Base-by-base conservation (phyloP, 2,329 filamentous ascomycete genomes). In the Acarospora socialis region DNA sequence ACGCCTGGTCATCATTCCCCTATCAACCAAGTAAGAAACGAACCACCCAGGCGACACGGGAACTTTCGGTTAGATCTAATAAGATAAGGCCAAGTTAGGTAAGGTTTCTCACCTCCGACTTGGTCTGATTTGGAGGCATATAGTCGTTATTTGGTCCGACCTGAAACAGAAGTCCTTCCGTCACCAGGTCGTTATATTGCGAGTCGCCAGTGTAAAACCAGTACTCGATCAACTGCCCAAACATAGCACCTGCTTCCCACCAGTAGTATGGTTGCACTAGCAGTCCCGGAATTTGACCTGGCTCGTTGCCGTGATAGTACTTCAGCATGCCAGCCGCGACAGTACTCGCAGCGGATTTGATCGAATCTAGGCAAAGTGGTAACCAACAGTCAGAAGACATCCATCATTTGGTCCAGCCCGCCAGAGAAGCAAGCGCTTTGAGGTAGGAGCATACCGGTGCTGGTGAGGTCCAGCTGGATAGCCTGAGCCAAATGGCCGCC, bases 181-280 rank as follows among this genome's bases (percentile, higher is more conserved):
- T 66, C 10, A 72, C 69, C 24, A 81, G 57, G 10, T 73, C 59
- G 49, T 84, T 84, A 57, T 80, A 90, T 20, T 66, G 65, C 3
- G 65, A 57, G 48, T 87, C 80, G 13, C 74, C 75, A 0, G 81
- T 87, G 50, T 82, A 81, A 49, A 76, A 80, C 80, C 81, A 92
- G 52, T 90, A 90, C 46, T 90, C 80, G 32, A 92, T 64, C 40
- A 90, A 59, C 2, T 77, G 63, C 36, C 66, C 68, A 46, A 70
- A 70, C 61, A 86, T 73, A 35, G 78, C 78, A 32, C 80, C 80
- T 7, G 65, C 77, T 55, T 80, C 77, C 81, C 74, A 84, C 66
- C 65, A 70, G 49, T 66, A 68, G 43, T 68, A 66, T 12, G 68
- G 68, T 10, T 53, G 44, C 15, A 64, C 57, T 31, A 71, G 39